These are phyloP conservation scores for Ophiostoma sp. DNA, from an alignment of 2,329 filamentous ascomycete genomes.

Conservation along the genomic window DNA sequence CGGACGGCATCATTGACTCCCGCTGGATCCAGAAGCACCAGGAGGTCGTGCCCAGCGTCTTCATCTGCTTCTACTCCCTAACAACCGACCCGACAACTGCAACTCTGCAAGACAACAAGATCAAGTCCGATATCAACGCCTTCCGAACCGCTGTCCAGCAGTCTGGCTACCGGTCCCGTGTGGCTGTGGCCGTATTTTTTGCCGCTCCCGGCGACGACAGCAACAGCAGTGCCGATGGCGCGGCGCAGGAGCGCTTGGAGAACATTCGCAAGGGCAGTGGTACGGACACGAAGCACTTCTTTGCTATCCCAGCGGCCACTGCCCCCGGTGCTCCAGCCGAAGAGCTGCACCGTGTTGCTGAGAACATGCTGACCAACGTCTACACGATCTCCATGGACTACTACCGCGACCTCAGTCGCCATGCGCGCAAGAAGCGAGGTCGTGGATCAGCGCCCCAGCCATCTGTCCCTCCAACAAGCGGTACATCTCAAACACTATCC, in stretches of 20 bases:
- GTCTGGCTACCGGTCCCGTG: constrained; percentile 74
- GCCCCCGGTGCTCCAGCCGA: constrained; percentile 40
- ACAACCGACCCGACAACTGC: constrained; percentile 70
- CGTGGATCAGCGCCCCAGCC: constrained; percentile 76
- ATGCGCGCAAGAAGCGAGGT: constrained; percentile 83
- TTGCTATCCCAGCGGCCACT: constrained; percentile 71
- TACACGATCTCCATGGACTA: constrained; percentile 81
- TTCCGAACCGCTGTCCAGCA: constrained; percentile 66
- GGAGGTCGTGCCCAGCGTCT: constrained; percentile 74
- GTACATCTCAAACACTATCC: constrained; percentile 83
- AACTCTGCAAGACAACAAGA: constrained; percentile 78
- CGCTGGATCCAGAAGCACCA: constrained; percentile 90
- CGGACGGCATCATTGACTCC: constrained; percentile 81
- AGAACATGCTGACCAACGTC: constrained; percentile 69
- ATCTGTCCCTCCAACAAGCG: constrained; percentile 76
- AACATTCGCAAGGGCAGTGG: constrained; percentile 77
- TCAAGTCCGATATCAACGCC: constrained; percentile 83
- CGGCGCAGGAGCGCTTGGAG: constrained; percentile 67
- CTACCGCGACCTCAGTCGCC: constrained; percentile 91
- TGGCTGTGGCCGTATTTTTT: constrained; percentile 73
- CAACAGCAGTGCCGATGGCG: constrained; percentile 55
- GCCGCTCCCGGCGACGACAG: constrained; percentile 53
- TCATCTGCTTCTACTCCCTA: constrained; percentile 78
- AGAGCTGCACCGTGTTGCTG: constrained; percentile 72
- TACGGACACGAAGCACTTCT: constrained; percentile 80